Percentiles rank a stretch among this genome's conserved stretches.
phyloP scores from a whole-genome alignment of 352 stramenopile species.

The Phytophthora multivora region DNA sequence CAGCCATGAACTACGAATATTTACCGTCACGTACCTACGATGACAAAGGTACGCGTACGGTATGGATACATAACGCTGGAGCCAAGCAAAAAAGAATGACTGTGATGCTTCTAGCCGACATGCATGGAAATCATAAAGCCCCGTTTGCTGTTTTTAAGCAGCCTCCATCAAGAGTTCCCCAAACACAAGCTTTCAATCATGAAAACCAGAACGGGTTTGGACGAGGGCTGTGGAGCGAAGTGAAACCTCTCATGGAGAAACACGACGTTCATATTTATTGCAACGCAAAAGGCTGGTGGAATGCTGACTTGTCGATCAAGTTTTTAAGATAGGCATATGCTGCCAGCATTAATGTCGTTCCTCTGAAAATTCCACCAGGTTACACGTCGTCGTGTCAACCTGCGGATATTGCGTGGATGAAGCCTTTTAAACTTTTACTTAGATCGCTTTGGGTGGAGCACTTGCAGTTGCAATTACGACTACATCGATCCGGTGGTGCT shows the following conservation, averaged over 20 bases:
- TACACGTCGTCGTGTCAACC: too few relatives aligned
- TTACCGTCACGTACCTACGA: constrained; percentile 21
- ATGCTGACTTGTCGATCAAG: constrained; percentile 7
- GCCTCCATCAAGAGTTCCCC: not conserved
- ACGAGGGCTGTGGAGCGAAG: constrained; percentile 13
- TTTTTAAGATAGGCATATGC: constrained; percentile 15
- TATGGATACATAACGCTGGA: constrained; percentile 26
- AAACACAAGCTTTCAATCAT: constrained; percentile 4
- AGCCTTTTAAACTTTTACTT: too few relatives aligned
- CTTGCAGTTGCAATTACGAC: too few relatives aligned
- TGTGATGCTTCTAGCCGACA: constrained; percentile 15
- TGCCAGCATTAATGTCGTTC: too few relatives aligned
- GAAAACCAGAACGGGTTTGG: constrained; percentile 24
- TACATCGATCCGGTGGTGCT: too few relatives aligned
- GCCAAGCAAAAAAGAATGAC: constrained; percentile 23
- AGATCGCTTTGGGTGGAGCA: too few relatives aligned
- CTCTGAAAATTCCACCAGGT: too few relatives aligned
- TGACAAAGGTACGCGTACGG: not conserved
- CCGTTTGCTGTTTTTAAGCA: constrained; percentile 28
- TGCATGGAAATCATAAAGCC: constrained; percentile 7
- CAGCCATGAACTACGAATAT: constrained; percentile 29
- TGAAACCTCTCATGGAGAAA: constrained; percentile 1
- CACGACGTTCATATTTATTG: constrained; percentile 25
- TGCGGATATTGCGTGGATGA: too few relatives aligned
- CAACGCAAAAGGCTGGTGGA: constrained; percentile 23